Percentiles rank a stretch among this genome's conserved stretches.
phyloP scores from a whole-genome alignment of 2,329 filamentous ascomycete species.

The Aspergillus clavatus region DNA sequence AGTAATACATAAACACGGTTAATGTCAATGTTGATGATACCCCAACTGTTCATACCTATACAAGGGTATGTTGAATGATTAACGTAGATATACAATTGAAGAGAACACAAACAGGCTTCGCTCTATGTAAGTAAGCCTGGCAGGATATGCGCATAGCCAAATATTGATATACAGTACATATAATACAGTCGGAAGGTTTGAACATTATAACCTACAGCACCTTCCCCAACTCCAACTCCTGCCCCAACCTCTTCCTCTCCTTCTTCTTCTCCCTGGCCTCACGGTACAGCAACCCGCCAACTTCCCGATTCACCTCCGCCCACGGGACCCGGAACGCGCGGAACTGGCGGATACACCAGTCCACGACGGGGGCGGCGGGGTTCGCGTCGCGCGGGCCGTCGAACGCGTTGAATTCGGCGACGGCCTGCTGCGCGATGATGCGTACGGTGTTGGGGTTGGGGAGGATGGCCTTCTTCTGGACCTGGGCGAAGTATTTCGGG shows the following conservation, averaged over 20 bases:
- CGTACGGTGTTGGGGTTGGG: conserved; percentile 35
- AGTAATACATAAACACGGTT: too few species aligned
- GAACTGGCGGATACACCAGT: conserved; percentile 33
- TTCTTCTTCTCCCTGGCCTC: conserved; percentile 11
- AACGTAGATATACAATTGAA: too few species aligned
- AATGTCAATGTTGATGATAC: too few species aligned
- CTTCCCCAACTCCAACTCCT: too few species aligned
- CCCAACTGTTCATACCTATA: too few species aligned
- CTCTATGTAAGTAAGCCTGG: too few species aligned
- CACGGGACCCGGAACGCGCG: conserved; percentile 23
- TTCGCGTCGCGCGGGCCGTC: conserved; percentile 11
- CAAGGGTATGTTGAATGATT: too few species aligned
- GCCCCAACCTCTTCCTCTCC: conserved; percentile 1
- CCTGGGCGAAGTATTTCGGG: conserved; percentile 18
- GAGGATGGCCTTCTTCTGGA: conserved; percentile 25
- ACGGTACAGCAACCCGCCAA: conserved; percentile 27
- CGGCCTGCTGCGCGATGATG: conserved; percentile 33
- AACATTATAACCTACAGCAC: too few species aligned
- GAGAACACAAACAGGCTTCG: too few species aligned
- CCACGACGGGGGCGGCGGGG: conserved; percentile 22
- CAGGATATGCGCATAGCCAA: too few species aligned
- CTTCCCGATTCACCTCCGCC: conserved; percentile 31
- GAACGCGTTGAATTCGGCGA: conserved; percentile 22
- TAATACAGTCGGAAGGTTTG: too few species aligned
- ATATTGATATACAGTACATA: too few species aligned